Conservation (phyloP, 495 filamentous ascomycete genomes). For the Aspergillus coremiiformis region DNA sequence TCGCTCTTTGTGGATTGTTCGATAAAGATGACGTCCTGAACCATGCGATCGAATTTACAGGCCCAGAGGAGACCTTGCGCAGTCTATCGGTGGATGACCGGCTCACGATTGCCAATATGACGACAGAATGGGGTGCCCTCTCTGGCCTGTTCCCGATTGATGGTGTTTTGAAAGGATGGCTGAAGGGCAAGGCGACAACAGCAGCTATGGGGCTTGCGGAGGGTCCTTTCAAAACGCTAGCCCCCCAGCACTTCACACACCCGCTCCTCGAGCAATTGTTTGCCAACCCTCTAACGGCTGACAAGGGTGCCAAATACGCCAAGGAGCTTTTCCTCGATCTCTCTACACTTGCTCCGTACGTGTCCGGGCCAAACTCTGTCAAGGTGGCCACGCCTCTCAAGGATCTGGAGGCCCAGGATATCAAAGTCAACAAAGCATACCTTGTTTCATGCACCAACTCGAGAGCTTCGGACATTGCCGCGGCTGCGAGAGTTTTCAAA, state of each 20-base stretch:
- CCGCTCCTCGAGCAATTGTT: constrained; percentile 64
- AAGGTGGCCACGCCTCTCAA: constrained; percentile 70
- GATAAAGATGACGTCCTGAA: constrained; percentile 88
- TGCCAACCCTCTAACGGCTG: constrained; percentile 57
- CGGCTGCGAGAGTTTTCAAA: constrained; percentile 80
- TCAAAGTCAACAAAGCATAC: constrained; percentile 80
- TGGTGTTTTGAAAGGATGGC: constrained; percentile 61
- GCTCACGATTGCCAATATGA: constrained; percentile 89
- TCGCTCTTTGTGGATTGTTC: constrained; percentile 82
- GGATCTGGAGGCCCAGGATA: constrained; percentile 64
- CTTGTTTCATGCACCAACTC: constrained; percentile 90
- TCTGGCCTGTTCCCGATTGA: constrained; percentile 83
- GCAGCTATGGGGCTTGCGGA: constrained; percentile 48
- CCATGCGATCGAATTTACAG: constrained; percentile 85
- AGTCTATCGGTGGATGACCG: constrained; percentile 72
- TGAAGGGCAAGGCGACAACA: constrained; percentile 65
- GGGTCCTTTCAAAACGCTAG: constrained; percentile 30
- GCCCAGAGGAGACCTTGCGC: constrained; percentile 66
- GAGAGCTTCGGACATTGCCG: constrained; percentile 71
- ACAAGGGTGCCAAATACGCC: constrained; percentile 72
- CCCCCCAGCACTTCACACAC: constrained; percentile 56
- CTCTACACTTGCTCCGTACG: constrained; percentile 75
- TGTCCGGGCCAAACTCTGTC: constrained; percentile 88
- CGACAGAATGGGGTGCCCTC: constrained; percentile 88
- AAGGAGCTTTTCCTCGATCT: constrained; percentile 75